Conservation (phyloP, 2,329 filamentous ascomycete genomes). For the Esteya vermicola region DNA sequence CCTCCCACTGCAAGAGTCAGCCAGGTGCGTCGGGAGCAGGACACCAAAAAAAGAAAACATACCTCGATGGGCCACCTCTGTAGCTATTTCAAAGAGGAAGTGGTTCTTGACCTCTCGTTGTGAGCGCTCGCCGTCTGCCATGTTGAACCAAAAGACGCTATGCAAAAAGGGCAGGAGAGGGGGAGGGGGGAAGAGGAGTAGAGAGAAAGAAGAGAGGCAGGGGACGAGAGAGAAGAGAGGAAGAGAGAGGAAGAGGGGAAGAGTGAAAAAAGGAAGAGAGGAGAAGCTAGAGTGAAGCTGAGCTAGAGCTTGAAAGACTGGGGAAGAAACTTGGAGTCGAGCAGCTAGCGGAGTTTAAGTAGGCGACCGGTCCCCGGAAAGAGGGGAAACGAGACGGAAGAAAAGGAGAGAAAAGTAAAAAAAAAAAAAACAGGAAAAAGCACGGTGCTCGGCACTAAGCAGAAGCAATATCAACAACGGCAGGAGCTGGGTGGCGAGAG, state of each 20-base stretch:
- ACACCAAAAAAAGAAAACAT: conserved; percentile 11
- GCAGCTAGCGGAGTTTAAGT: background rate
- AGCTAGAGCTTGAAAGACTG: background rate
- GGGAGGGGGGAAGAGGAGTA: background rate
- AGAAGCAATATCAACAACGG: too few species aligned
- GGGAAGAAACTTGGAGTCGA: background rate
- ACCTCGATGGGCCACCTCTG: conserved; percentile 95
- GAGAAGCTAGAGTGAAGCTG: background rate
- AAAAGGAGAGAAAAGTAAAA: background rate
- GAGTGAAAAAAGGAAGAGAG: background rate
- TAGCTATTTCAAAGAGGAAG: conserved; percentile 90
- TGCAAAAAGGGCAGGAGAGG: too few species aligned
- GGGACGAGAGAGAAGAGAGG: background rate
- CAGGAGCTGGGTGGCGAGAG: too few species aligned
- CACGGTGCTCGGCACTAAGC: background rate
- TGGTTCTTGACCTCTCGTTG: conserved; percentile 78
- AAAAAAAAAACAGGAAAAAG: background rate
- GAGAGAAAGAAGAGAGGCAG: conserved; percentile 1
- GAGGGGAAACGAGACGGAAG: background rate
- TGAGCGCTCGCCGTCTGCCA: conserved; percentile 26
- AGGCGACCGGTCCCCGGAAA: background rate
- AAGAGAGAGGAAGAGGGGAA: conserved; percentile 1
- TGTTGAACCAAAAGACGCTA: conserved; percentile 4
- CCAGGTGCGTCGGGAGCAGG: background rate
- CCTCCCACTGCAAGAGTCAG: conserved; percentile 58